These are phyloP conservation scores for Ampelocalamus luodianensis DNA, from an alignment of 176 grass and related monocot genomes.

Conservation along the genomic window DNA sequence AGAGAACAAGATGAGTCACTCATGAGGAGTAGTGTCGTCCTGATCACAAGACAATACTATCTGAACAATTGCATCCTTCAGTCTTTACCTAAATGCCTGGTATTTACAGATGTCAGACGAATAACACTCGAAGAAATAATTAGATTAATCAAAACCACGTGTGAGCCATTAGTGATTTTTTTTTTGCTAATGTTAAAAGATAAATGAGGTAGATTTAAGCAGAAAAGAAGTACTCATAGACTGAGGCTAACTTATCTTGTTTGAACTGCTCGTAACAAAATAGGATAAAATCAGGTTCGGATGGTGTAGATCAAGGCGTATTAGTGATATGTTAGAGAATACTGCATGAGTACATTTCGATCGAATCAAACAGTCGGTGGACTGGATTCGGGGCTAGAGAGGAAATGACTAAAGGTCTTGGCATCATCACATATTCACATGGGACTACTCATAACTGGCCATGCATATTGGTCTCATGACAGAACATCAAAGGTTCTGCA, in stretches of 20 bases:
- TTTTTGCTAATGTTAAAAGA: not conserved
- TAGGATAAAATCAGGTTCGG: not conserved
- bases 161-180: not conserved
- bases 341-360: not conserved
- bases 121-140: not conserved
- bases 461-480: constrained; percentile 1
- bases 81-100: not conserved
- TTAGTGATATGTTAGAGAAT: not conserved
- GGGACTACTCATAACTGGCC: constrained; percentile 8
- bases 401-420: constrained; percentile 20
- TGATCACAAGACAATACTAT: not conserved
- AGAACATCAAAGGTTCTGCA: not conserved
- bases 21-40: not conserved
- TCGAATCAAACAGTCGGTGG: constrained; percentile 8
- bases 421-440: constrained; percentile 11
- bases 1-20: not conserved
- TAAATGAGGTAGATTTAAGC: not conserved
- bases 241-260: not conserved
- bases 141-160: not conserved
- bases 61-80: not conserved
- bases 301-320: not conserved
- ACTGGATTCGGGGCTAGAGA: not conserved
- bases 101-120: not conserved
- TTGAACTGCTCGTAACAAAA: not conserved
- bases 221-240: not conserved